Percentiles rank a stretch among this genome's conserved stretches.
These are phyloP conservation scores for Kwoniella dejecticola DNA, from an alignment of 768 basidiomycete genomes.

Conservation along the genomic window DNA sequence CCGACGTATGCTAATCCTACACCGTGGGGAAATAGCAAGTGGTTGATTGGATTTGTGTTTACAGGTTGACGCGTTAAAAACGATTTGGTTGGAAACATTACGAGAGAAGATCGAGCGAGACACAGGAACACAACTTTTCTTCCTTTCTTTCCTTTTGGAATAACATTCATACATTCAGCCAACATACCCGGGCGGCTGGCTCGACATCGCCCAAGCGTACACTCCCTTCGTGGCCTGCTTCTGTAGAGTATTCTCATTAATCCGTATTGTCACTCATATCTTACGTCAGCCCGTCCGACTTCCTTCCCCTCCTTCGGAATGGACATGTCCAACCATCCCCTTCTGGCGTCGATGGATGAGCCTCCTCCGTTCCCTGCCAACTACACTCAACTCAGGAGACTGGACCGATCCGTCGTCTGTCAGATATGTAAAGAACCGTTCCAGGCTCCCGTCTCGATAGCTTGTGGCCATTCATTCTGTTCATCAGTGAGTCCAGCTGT, in stretches of 20 bases:
- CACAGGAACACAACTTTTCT: no score
- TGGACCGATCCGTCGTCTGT: slow-evolving; percentile 72
- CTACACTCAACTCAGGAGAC: slow-evolving; percentile 63
- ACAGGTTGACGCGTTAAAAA: slow-evolving; percentile 11
- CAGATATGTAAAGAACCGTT: slow-evolving; percentile 75
- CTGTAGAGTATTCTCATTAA: no score
- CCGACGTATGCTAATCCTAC: slow-evolving; percentile 4
- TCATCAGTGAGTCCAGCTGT: slow-evolving; percentile 37
- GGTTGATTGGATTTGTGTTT: neutral
- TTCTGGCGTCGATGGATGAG: slow-evolving; percentile 57
- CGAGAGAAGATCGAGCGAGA: neutral
- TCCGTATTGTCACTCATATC: no score
- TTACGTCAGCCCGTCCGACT: neutral
- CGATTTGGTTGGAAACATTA: slow-evolving; percentile 26
- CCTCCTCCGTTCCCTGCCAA: slow-evolving; percentile 69
- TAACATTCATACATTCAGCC: no score
- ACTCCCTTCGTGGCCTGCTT: no score
- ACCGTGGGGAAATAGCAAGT: slow-evolving; percentile 6
- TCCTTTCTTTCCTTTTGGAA: no score
- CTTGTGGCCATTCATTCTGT: slow-evolving; percentile 81
- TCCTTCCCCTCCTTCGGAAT: slow-evolving; percentile 7
- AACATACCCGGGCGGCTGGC: no score
- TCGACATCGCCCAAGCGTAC: no score
- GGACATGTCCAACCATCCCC: slow-evolving; percentile 34
- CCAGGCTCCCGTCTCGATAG: slow-evolving; percentile 70